Conservation (phyloP, 257 asterid genomes). For the Galeopsis tetrahit region DNA sequence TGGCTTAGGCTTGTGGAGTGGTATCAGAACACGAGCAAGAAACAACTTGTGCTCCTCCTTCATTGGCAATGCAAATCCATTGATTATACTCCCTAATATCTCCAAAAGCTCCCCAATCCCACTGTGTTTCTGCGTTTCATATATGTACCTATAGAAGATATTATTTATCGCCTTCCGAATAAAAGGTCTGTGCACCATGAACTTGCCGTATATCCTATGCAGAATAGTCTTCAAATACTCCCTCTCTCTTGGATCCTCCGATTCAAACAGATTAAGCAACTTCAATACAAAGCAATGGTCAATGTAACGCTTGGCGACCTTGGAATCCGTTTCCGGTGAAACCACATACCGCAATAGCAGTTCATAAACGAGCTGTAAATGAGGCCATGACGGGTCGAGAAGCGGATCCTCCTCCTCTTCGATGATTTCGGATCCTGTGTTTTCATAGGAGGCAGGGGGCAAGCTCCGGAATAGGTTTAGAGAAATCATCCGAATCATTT, state of each 20-base stretch:
- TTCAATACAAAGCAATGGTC: slow-evolving; percentile 73
- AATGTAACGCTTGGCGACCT: slow-evolving; percentile 70
- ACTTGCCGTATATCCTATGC: slow-evolving; percentile 85
- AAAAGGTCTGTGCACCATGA: slow-evolving; percentile 91
- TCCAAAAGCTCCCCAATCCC: slow-evolving; percentile 91
- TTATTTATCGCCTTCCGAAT: slow-evolving; percentile 84
- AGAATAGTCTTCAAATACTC: slow-evolving; percentile 85
- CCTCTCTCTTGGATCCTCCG: slow-evolving; percentile 87
- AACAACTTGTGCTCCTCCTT: slow-evolving; percentile 95
- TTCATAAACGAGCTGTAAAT: slow-evolving; percentile 72
- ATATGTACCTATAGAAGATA: slow-evolving; percentile 73
- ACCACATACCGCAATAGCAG: slow-evolving; percentile 72
- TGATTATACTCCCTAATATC: slow-evolving; percentile 86
- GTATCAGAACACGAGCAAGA: slow-evolving; percentile 78
- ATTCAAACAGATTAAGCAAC: slow-evolving; percentile 77
- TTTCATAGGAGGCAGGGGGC: slow-evolving; percentile 69
- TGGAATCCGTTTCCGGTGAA: slow-evolving; percentile 70
- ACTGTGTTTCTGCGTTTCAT: slow-evolving; percentile 73
- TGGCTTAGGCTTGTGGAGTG: slow-evolving; percentile 82
- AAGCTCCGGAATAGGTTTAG: slow-evolving; percentile 69
- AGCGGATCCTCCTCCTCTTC: slow-evolving; percentile 81
- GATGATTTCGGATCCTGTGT: slow-evolving; percentile 54
- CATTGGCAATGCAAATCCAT: slow-evolving; percentile 93
- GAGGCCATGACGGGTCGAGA: slow-evolving; percentile 82
- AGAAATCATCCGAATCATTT: slow-evolving; percentile 71